These are phyloP conservation scores for Zymoseptoria pseudotritici DNA, from an alignment of 2,329 filamentous ascomycete genomes.

Conservation along the genomic window DNA sequence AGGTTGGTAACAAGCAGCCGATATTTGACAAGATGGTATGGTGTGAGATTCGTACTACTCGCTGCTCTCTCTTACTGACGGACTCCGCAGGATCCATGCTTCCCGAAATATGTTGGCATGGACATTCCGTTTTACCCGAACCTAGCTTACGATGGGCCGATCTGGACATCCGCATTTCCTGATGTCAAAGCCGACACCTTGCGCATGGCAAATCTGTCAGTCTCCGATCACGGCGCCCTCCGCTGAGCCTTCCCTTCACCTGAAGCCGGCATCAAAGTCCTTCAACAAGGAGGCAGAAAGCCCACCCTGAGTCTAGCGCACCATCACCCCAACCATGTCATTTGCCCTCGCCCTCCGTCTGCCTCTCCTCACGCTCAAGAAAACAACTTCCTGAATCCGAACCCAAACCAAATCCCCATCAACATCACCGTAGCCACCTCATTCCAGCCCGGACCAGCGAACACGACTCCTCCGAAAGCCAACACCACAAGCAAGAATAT, in stretches of 20 bases:
- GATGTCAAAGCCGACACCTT: too few species aligned
- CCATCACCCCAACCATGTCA: too few species aligned
- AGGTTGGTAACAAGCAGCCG: neutral
- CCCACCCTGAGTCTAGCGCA: too few species aligned
- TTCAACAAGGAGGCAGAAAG: too few species aligned
- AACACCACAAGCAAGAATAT: neutral
- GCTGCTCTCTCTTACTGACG: neutral
- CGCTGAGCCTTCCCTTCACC: neutral
- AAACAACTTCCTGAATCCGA: neutral
- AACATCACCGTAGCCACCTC: neutral
- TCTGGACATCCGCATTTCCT: neutral
- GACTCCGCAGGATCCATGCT: slow-evolving; percentile 4
- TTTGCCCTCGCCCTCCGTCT: too few species aligned
- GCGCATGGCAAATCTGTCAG: neutral
- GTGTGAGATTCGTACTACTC: neutral
- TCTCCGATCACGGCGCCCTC: neutral
- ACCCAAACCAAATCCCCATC: neutral
- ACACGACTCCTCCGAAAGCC: neutral
- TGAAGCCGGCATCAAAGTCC: too few species aligned
- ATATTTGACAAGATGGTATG: neutral
- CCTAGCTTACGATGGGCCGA: slow-evolving; percentile 5
- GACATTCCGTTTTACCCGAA: slow-evolving; percentile 3
- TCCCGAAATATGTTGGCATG: slow-evolving; percentile 1
- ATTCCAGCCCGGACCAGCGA: neutral
- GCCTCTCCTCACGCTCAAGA: neutral